Base-by-base conservation (phyloP, 805 yeast species). In the Nakazawaea populi region DNA sequence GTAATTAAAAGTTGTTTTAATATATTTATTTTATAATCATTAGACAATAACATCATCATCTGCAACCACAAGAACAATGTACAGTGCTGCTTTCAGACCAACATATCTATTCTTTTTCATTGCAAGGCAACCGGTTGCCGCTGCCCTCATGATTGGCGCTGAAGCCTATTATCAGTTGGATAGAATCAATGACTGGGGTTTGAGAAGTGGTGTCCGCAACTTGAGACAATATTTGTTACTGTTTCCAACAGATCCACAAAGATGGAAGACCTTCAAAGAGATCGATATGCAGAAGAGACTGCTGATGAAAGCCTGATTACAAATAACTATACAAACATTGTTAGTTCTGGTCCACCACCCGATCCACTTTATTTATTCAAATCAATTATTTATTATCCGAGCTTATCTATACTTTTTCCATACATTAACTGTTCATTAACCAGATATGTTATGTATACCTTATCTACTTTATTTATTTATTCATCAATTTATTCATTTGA, bases 51-150 rank as follows among this genome's bases (percentile, higher is more conserved):
- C 12, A 34, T 34, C 36, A 34, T 18, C 24, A 18, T 18, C 24
- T 18, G 24, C 24, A 18, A 18, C 24, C 3, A 18, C 24, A 18
- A 32, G 35, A 39, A 32, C 53, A 48, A 18, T 56, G 47, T 63
- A 58, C 51, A 56, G 62, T 52, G 56, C 64, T 27, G 58, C 68
- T 11, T 65, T 64, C 52, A 67, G 73, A 62, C 73, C 73, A 18
- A 66, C 72, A 8, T 60, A 64, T 39, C 58, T 68, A 29, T 58
- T 66, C 37, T 69, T 69, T 58, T 69, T 68, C 53, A 59, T 67
- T 42, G 51, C 66, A 39, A 63, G 70, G 54, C 71, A 69, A 51
- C 73, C 73, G 2, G 61, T 69, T 9, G 71, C 71, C 11, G 72
- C 72, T 11, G 56, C 61, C 2, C 47, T 63, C 14, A 45, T 69